Base-by-base conservation (phyloP, 164 flowering plant genomes). In the Liquidambar formosana region DNA sequence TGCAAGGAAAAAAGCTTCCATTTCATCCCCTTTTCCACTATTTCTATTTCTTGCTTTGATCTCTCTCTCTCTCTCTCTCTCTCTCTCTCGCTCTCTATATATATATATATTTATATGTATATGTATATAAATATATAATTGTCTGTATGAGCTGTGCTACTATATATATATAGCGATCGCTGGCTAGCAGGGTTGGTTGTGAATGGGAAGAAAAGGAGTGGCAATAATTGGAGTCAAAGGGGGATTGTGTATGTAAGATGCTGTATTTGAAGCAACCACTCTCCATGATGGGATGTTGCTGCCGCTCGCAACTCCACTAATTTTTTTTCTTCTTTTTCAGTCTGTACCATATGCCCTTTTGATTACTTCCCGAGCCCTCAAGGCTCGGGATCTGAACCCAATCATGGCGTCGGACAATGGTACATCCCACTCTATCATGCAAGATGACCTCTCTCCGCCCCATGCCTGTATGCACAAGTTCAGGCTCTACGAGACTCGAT, bases 401-500 rank as follows among this genome's bases (percentile, higher is more conserved):
- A 70, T 57, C 46, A 88, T 89, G 93, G 83, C 78, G 25, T 62
- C 75, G 28, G 90, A 83, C 54, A 79, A 71, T 59, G 80, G 69
- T 69, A 73, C 49, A 19, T 47, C 64, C 38, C 74, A 64, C 74
- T 70, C 74, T 56, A 66, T 33, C 56, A 62, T 41, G 28, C 14
- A 56, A n/a, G 63, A 62, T 28, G 53, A 49, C 25, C 56, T 52
- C 27, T 69, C 63, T 56, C 67, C 65, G 48, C 48, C 76, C 15
- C 54, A 48, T 11, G 64, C 53, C 74, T 65, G 60, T 72, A 68
- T 95, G 87, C 93, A 92, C 75, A 91, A 93, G 74, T 95, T 93
- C 80, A 89, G 80, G 74, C 93, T 95, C 43, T 93, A 89, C 70
- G 96, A 90, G 73, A 95, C 99, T 82, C 87, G 81, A 75, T 86